Evolutionary conservation across 805 yeast species (phyloP).

Genomic region (Yarrowia sp.): DNA sequence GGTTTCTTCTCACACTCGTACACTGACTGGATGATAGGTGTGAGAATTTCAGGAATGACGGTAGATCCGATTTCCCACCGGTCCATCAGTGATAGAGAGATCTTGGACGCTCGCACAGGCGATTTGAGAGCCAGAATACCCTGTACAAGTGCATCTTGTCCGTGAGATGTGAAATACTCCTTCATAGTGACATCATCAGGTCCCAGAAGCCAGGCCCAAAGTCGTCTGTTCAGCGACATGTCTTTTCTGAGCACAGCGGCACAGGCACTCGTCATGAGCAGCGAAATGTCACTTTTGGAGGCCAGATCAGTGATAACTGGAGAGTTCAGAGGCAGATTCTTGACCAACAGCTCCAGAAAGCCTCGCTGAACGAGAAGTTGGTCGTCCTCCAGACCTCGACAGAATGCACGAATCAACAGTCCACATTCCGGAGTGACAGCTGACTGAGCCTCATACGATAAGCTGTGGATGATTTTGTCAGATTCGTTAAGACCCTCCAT

Average conservation of each 20-base stretch:
- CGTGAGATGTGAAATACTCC: slow-evolving; percentile 61
- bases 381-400: slow-evolving; percentile 64
- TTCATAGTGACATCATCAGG: slow-evolving; percentile 56
- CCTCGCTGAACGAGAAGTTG: slow-evolving; percentile 80
- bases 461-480: slow-evolving; percentile 15
- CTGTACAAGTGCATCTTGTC: slow-evolving; percentile 47
- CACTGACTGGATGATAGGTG: slow-evolving; percentile 59
- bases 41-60: slow-evolving; percentile 66
- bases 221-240: slow-evolving; percentile 89
- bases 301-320: slow-evolving; percentile 51
- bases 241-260: slow-evolving; percentile 74
- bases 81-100: slow-evolving; percentile 76
- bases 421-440: slow-evolving; percentile 79
- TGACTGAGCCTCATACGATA: slow-evolving; percentile 51
- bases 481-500: slow-evolving; percentile 3
- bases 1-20: slow-evolving; percentile 32
- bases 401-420: slow-evolving; percentile 68
- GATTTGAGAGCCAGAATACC: slow-evolving; percentile 53
- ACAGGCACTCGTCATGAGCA: slow-evolving; percentile 61
- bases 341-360: slow-evolving; percentile 72
- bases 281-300: slow-evolving; percentile 53
- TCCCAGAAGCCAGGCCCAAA: slow-evolving; percentile 92
- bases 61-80: slow-evolving; percentile 89
- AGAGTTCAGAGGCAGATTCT: slow-evolving; percentile 65
- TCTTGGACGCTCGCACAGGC: slow-evolving; percentile 42